phyloP scores from a whole-genome alignment of 768 basidiomycete species.

The Mycena venus region DNA sequence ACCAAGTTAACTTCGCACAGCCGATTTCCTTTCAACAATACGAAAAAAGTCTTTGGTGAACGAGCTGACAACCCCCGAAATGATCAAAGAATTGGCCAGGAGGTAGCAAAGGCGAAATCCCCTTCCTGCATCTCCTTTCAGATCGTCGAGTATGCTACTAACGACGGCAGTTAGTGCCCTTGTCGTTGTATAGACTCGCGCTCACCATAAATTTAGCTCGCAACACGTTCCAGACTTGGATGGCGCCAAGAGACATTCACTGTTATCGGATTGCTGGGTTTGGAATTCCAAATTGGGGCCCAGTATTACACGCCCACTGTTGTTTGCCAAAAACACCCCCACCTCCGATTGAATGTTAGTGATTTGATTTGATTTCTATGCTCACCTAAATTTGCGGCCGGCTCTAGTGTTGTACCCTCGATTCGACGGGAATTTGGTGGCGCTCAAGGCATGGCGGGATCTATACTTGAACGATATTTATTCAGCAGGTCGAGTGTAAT shows the following conservation, averaged over 20 bases:
- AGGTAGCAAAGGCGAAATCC: constrained; percentile 27
- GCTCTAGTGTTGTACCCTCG: constrained; percentile 16
- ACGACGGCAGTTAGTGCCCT: constrained; percentile 24
- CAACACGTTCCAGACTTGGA: constrained; percentile 34
- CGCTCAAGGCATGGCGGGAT: constrained; percentile 28
- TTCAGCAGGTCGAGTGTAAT: constrained; percentile 19
- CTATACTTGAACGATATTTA: constrained; percentile 25
- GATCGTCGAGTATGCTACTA: constrained; percentile 25
- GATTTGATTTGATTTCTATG: not conserved
- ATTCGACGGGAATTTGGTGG: constrained; percentile 13
- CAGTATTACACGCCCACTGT: constrained; percentile 24
- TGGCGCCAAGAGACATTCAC: constrained; percentile 34
- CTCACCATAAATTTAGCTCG: constrained; percentile 21
- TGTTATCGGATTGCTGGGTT: constrained; percentile 30
- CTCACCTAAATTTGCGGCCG: not conserved
- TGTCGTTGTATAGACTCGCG: not conserved
- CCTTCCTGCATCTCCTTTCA: constrained; percentile 32
- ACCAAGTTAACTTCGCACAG: constrained; percentile 7
- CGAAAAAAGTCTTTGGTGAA: constrained; percentile 8
- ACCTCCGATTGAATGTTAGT: constrained; percentile 22
- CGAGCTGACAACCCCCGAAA: constrained; percentile 24
- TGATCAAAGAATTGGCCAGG: constrained; percentile 33
- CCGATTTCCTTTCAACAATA: constrained; percentile 30
- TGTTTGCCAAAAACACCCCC: constrained; percentile 11
- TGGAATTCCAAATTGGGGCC: constrained; percentile 24